These are phyloP conservation scores for Puccinia sorghi DNA, from an alignment of 1,284 basidiomycete species.

Conservation along the genomic window DNA sequence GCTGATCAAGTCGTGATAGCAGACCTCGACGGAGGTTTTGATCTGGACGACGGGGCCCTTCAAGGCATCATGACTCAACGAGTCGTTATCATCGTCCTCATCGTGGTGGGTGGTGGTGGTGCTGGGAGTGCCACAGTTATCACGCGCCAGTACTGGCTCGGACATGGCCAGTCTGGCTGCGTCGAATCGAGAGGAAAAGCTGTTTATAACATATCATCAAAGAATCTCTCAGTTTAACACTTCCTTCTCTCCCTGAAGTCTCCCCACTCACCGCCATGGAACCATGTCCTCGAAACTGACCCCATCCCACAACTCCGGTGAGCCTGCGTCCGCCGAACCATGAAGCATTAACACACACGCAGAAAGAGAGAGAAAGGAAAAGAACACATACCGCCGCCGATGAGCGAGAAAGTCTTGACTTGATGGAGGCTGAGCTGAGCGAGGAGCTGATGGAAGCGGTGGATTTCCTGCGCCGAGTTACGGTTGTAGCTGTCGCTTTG, in stretches of 20 bases:
- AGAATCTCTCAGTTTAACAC: too few relatives aligned
- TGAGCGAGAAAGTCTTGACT: conserved; percentile 26
- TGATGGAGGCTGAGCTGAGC: neutral
- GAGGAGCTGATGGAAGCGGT: neutral
- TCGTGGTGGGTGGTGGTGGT: too few relatives aligned
- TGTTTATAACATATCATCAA: too few relatives aligned
- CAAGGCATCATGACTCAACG: too few relatives aligned
- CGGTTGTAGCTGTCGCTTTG: conserved; percentile 31
- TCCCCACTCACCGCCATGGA: conserved; percentile 21
- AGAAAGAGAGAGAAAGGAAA: neutral
- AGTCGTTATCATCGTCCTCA: too few relatives aligned
- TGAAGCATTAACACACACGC: neutral
- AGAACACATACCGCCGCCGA: conserved; percentile 29
- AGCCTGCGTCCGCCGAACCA: neutral
- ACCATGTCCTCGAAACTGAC: conserved; percentile 26
- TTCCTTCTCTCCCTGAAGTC: too few relatives aligned
- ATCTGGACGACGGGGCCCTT: neutral
- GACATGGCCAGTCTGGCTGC: neutral
- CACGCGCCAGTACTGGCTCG: too few relatives aligned
- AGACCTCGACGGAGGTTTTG: conserved; percentile 5
- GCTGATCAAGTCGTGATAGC: neutral
- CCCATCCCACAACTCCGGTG: conserved; percentile 29
- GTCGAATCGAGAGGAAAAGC: conserved; percentile 40
- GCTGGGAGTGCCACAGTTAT: too few relatives aligned
- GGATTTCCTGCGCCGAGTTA: neutral